A percentile compares a stretch with the other conserved stretches of the same genome.
Conservation (phyloP, 352 stramenopile species). For the Phytophthora podocarpi region DNA sequence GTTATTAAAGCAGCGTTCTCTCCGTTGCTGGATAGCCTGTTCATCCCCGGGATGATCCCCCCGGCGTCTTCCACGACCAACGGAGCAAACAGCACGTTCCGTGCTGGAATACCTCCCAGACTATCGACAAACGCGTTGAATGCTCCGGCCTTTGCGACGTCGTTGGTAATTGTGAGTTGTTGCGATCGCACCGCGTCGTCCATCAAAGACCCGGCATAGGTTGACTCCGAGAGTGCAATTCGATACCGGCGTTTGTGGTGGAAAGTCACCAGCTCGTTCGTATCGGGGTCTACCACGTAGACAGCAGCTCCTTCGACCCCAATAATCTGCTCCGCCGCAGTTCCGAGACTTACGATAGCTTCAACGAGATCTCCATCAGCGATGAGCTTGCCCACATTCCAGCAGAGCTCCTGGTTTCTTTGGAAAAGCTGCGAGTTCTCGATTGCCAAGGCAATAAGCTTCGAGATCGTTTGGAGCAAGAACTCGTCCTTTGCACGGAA, state of each 20-base stretch:
- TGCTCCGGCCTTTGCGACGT: slow-evolving; percentile 31
- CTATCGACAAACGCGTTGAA: slow-evolving; percentile 81
- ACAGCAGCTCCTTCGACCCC: slow-evolving; percentile 70
- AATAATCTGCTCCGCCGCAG: slow-evolving; percentile 70
- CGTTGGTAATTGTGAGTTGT: slow-evolving; percentile 72
- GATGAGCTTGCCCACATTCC: slow-evolving; percentile 68
- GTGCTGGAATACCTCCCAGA: slow-evolving; percentile 50
- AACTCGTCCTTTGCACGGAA: slow-evolving; percentile 86
- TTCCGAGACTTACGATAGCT: slow-evolving; percentile 56
- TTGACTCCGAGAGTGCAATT: slow-evolving; percentile 52
- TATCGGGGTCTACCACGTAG: slow-evolving; percentile 56
- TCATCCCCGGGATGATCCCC: slow-evolving; percentile 7
- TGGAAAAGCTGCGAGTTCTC: slow-evolving; percentile 85
- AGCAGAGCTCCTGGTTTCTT: slow-evolving; percentile 74
- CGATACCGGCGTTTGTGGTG: slow-evolving; percentile 71
- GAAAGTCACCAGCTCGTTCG: slow-evolving; percentile 66
- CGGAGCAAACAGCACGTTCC: slow-evolving; percentile 69
- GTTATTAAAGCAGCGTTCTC: background rate
- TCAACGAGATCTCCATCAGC: slow-evolving; percentile 63
- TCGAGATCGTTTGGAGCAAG: slow-evolving; percentile 72
- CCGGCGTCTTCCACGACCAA: slow-evolving; percentile 57
- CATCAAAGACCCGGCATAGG: slow-evolving; percentile 62
- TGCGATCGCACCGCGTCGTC: slow-evolving; percentile 49
- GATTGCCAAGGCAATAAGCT: slow-evolving; percentile 79
- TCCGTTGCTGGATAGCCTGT: slow-evolving; percentile 15